These are phyloP conservation scores for Letharia lupina DNA, from an alignment of 495 filamentous ascomycete genomes.

Conservation along the genomic window DNA sequence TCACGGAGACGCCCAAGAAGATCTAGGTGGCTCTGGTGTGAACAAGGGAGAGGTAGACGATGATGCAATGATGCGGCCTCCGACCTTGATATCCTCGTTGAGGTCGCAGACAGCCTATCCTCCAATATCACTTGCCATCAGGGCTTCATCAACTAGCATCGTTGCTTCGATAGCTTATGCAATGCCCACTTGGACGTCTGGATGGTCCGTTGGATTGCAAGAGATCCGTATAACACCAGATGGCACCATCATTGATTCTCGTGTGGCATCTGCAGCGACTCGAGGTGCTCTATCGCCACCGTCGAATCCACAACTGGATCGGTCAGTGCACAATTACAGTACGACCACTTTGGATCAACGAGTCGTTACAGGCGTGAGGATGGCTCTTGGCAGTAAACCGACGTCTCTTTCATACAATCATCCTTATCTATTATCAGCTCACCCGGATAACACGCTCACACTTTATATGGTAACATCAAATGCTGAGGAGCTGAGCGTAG, in stretches of 20 bases:
- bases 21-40: neutral
- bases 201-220: conserved; percentile 87
- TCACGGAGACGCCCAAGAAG: neutral
- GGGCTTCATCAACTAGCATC: conserved; percentile 49
- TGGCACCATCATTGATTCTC: conserved; percentile 47
- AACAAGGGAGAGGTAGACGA: neutral
- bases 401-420: conserved; percentile 79
- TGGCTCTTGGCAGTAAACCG: conserved; percentile 37
- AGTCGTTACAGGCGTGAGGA: neutral
- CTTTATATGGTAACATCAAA: conserved; percentile 78
- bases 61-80: conserved; percentile 30
- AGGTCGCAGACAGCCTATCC: conserved; percentile 72
- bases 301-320: conserved; percentile 5
- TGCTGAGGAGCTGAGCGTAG: conserved; percentile 55
- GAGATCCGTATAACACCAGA: conserved; percentile 58
- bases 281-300: conserved; percentile 21
- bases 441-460: conserved; percentile 87
- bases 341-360: neutral
- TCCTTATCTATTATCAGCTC: conserved; percentile 81
- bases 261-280: conserved; percentile 43
- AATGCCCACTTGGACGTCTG: conserved; percentile 53
- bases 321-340: neutral
- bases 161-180: conserved; percentile 82
- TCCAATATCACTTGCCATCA: conserved; percentile 71
- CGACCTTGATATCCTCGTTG: conserved; percentile 65